Evolutionary conservation across 2,329 filamentous ascomycete genomes (phyloP).

Genomic region (Aspergillus niger): DNA sequence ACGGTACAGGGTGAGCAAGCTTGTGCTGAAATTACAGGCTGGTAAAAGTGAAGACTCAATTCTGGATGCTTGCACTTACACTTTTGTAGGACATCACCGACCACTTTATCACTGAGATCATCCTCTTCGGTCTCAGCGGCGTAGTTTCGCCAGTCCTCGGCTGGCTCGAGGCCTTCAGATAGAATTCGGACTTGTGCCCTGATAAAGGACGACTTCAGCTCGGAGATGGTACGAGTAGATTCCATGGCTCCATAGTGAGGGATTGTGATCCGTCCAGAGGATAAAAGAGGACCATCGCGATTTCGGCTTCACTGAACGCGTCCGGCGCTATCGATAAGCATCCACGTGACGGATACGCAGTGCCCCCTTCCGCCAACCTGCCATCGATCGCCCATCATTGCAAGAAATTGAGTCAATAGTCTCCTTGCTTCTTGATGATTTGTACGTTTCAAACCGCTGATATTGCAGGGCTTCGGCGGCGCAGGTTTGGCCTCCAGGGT

Average conservation of each 20-base stretch:
- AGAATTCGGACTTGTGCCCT: constrained; percentile 55
- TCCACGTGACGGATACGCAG: constrained; percentile 17
- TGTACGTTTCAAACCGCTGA: not conserved
- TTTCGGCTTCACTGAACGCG: constrained; percentile 8
- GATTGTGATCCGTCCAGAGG: not conserved
- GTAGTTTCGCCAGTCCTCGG: constrained; percentile 50
- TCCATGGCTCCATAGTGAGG: constrained; percentile 37
- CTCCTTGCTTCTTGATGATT: not conserved
- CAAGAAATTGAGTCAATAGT: not conserved
- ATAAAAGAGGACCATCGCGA: not conserved
- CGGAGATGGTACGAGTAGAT: constrained; percentile 48
- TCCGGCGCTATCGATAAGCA: constrained; percentile 16
- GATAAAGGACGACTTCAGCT: constrained; percentile 55
- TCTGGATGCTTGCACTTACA: constrained; percentile 34
- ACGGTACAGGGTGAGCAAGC: not conserved
- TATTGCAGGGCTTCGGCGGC: not conserved
- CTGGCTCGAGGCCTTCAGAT: constrained; percentile 50
- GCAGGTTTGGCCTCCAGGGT: not conserved
- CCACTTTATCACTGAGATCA: constrained; percentile 50
- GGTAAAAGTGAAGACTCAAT: not conserved
- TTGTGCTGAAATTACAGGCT: not conserved
- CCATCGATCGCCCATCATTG: not conserved
- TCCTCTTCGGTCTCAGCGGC: constrained; percentile 44
- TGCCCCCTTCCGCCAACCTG: not conserved
- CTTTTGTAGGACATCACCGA: constrained; percentile 55